Evolutionary conservation across 2,329 filamentous ascomycete species (phyloP).

Genomic region (Botrytis sinoallii): DNA sequence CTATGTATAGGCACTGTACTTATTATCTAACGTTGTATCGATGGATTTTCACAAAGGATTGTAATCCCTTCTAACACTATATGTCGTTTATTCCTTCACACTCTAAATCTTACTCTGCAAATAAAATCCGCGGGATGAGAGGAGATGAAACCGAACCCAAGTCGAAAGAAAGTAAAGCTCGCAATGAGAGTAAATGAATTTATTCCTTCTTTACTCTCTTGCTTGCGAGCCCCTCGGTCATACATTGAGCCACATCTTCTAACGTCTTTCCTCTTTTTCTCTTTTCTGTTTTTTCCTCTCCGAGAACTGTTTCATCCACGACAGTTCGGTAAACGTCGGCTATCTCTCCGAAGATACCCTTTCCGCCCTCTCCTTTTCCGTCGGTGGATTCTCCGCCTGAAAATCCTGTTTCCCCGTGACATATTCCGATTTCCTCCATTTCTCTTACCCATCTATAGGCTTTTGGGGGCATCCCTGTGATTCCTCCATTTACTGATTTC

Average conservation of each 20-base stretch:
- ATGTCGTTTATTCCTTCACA: background rate
- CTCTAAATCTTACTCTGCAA: background rate
- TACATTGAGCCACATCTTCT: conserved; percentile 53
- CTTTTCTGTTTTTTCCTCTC: conserved; percentile 55
- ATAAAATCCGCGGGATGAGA: conserved; percentile 1
- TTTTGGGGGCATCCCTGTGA: conserved; percentile 65
- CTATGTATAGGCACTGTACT: background rate
- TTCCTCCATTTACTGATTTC: conserved; percentile 46
- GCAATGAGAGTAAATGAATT: background rate
- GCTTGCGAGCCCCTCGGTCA: conserved; percentile 47
- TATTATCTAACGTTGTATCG: conserved; percentile 1
- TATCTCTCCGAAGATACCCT: conserved; percentile 55
- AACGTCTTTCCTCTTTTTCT: conserved; percentile 54
- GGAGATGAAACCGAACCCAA: conserved; percentile 2
- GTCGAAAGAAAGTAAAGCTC: too few relatives aligned
- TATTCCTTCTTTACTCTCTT: conserved; percentile 43
- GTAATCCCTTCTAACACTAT: background rate
- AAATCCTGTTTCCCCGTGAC: conserved; percentile 67
- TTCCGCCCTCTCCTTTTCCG: conserved; percentile 33
- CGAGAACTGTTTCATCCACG: conserved; percentile 59
- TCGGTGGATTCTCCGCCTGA: conserved; percentile 28
- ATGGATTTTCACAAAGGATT: background rate
- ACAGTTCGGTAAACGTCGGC: conserved; percentile 61
- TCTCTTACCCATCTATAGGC: conserved; percentile 75
- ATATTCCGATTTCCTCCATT: conserved; percentile 72